Conservation (phyloP, 164 flowering plant species). For the Tetrastigma voinierianum region DNA sequence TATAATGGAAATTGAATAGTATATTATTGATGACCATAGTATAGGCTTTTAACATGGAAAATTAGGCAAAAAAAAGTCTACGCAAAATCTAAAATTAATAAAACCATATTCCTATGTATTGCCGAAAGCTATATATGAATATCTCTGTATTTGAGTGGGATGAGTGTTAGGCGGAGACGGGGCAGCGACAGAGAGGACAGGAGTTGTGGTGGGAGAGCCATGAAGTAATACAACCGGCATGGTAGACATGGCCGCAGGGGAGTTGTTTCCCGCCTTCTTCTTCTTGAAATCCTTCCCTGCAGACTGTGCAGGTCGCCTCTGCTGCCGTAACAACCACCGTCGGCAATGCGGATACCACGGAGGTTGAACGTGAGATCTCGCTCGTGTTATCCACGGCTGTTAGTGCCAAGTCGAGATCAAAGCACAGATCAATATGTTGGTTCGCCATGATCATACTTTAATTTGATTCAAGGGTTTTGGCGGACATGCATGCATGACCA, state of each 20-base stretch:
- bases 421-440: constrained; percentile 6
- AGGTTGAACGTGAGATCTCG: background rate
- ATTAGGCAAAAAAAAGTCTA: no score
- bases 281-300: constrained; percentile 39
- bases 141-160: no score
- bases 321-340: constrained; percentile 13
- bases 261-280: constrained; percentile 16
- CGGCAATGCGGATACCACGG: constrained; percentile 18
- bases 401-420: constrained; percentile 26
- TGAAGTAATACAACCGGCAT: constrained; percentile 31
- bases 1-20: no score
- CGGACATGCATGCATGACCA: background rate
- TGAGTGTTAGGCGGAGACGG: constrained; percentile 5
- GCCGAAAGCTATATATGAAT: no score
- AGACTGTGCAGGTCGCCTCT: constrained; percentile 15
- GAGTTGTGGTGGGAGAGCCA: constrained; percentile 42
- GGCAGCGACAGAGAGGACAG: constrained; percentile 54
- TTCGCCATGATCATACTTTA: background rate
- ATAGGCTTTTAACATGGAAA: no score
- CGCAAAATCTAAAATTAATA: background rate
- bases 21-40: no score
- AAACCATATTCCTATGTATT: background rate
- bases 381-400: background rate
- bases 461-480: background rate
- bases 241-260: constrained; percentile 56